These are phyloP conservation scores for Neurospora sp. DNA, from an alignment of 495 filamentous ascomycete genomes.

Conservation along the genomic window DNA sequence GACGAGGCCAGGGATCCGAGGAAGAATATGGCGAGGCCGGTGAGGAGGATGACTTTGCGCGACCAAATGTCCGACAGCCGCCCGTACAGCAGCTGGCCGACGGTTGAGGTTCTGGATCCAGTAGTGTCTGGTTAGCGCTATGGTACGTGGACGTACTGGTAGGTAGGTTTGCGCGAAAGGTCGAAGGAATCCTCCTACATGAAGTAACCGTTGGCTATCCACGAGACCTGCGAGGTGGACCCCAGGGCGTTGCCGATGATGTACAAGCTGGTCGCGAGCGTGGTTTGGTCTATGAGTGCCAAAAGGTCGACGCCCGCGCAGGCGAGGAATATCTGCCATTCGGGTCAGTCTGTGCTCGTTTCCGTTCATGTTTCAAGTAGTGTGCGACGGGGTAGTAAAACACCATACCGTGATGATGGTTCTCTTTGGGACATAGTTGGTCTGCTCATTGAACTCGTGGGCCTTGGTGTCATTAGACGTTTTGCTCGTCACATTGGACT, in stretches of 20 bases:
- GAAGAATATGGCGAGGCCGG: slow-evolving; percentile 43
- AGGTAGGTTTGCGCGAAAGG: neutral
- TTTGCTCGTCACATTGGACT: neutral
- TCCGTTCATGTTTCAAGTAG: neutral
- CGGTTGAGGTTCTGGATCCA: slow-evolving; percentile 37
- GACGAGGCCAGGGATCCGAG: slow-evolving; percentile 44
- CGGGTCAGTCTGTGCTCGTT: neutral
- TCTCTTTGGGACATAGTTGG: slow-evolving; percentile 41
- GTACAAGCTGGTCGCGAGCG: slow-evolving; percentile 40
- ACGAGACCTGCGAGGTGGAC: slow-evolving; percentile 38
- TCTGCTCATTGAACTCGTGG: slow-evolving; percentile 43
- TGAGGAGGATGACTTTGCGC: slow-evolving; percentile 43
- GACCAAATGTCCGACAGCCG: slow-evolving; percentile 49
- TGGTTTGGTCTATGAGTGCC: slow-evolving; percentile 47
- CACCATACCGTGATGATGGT: slow-evolving; percentile 40
- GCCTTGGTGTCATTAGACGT: neutral
- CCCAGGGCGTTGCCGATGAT: slow-evolving; percentile 40
- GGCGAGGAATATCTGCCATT: slow-evolving; percentile 43
- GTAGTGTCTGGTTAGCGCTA: neutral
- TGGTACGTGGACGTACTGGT: neutral
- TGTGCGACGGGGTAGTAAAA: neutral
- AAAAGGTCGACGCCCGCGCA: slow-evolving; percentile 46
- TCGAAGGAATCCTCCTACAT: slow-evolving; percentile 26
- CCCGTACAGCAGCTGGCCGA: slow-evolving; percentile 46
- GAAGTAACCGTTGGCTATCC: slow-evolving; percentile 47